A percentile compares a stretch with the other conserved stretches of the same genome.
These are phyloP conservation scores for Penicillium coprophilum DNA, from an alignment of 495 filamentous ascomycete genomes.

Conservation along the genomic window DNA sequence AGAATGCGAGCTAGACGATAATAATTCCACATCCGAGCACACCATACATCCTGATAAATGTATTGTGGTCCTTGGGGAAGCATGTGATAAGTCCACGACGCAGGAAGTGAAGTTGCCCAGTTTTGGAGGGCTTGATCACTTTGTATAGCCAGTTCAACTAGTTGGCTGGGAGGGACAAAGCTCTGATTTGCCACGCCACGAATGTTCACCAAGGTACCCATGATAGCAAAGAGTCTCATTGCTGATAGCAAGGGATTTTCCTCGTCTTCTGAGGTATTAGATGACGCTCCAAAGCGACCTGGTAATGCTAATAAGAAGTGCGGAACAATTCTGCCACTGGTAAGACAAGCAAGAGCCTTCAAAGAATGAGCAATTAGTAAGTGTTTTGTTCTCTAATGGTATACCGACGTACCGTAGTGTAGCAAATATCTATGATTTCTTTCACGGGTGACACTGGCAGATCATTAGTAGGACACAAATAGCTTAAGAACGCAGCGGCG, in stretches of 20 bases:
- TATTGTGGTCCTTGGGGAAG: not conserved
- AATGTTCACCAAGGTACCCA: not conserved
- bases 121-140: not conserved
- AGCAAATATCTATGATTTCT: not conserved
- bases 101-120: not conserved
- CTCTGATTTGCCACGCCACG: not conserved
- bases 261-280: not conserved
- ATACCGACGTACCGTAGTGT: not conserved
- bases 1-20: slow-evolving; percentile 1
- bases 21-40: not conserved
- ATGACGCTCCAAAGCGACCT: not conserved
- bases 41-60: not conserved
- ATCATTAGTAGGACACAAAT: not conserved
- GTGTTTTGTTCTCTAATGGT: not conserved
- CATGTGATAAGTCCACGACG: not conserved
- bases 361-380: not conserved
- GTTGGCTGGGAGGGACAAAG: not conserved
- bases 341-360: not conserved
- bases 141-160: not conserved
- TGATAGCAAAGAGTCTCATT: not conserved
- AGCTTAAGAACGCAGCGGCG: not conserved
- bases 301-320: not conserved
- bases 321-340: not conserved
- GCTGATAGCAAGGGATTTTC: not conserved
- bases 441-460: not conserved